Evolutionary conservation across 1,139 yeast genomes (phyloP), one percentile per base, ranked within the genome.

Genomic region (Citeromyces siamensis): DNA sequence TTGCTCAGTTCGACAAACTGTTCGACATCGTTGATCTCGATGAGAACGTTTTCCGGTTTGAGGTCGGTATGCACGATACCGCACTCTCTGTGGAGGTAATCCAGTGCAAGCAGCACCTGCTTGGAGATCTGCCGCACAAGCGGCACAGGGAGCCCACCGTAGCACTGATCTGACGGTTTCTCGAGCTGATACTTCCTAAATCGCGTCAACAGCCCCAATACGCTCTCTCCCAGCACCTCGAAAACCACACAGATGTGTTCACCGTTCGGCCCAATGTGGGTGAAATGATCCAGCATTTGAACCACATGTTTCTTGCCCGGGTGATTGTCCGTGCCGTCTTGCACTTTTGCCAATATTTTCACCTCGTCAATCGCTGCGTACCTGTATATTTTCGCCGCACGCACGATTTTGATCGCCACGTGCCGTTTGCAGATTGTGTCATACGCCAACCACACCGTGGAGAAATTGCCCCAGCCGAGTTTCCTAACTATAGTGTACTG

Each of bases 181-280:
- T 26, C 16, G 17, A 13, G 16, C 8, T 26, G 31, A 51, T 86
- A 36, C 66, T 90, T 60, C 69, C 72, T 50, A 79, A 70, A 33
- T 86, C 80, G 48, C 77, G 74, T 40, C 94, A 84, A 59, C 85
- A 86, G 61, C 74, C 85, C 16, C 98, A 93, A 64, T 90, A 85
- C 64, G 88, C 97, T 31, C 71, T 93, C 62, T 82, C 95, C 44
- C 95, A 86, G 62, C 97, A 90, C 65, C 71, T 93, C 66, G 95
- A 97, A 41, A 88, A 86, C 64, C 86, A 93, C 68, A 35, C 81
- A 82, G 9, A 80, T 73, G 53, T 81, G 93, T 10, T 68, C 64
- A 0, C 93, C 93, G 52, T 81, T 76, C 1, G 85, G 84, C 0
- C 93, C 93, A 9, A 56, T 56, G 46, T 80, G 82, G 13, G 68